Evolutionary conservation across 2,329 filamentous ascomycete species (phyloP).

Genomic region (Arthrobotrys megalospora): DNA sequence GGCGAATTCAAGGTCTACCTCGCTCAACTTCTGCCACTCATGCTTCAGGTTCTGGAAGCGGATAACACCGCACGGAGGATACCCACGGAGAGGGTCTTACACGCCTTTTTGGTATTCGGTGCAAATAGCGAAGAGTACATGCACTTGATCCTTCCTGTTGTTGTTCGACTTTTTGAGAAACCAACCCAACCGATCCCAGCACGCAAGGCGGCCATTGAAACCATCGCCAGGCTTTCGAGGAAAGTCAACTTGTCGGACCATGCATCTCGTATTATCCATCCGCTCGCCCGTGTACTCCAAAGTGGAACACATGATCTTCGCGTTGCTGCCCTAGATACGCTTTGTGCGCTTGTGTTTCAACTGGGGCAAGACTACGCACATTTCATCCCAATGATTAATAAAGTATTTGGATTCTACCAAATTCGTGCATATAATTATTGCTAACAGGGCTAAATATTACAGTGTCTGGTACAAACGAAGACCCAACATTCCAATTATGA

Average conservation of each 20-base stretch:
- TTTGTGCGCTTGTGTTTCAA: conserved; percentile 95
- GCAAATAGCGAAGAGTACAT: conserved; percentile 98
- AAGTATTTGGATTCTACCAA: conserved; percentile 70
- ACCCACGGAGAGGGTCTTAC: conserved; percentile 89
- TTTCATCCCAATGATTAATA: conserved; percentile 93
- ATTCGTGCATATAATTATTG: not conserved
- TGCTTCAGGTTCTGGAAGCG: conserved; percentile 93
- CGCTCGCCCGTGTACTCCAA: conserved; percentile 84
- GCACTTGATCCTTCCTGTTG: conserved; percentile 96
- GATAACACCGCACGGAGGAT: conserved; percentile 82
- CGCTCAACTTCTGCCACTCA: conserved; percentile 87
- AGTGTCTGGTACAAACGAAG: conserved; percentile 79
- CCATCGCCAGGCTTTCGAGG: conserved; percentile 90
- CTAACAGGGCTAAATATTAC: conserved; percentile 28
- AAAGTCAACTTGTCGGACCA: conserved; percentile 98
- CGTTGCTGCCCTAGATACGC: conserved; percentile 87
- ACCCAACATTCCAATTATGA: conserved; percentile 94
- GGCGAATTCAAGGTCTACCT: conserved; percentile 98
- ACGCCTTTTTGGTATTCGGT: conserved; percentile 95
- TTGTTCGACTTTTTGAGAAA: conserved; percentile 94
- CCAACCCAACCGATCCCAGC: conserved; percentile 83
- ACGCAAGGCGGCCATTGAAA: conserved; percentile 91
- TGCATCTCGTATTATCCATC: conserved; percentile 95
- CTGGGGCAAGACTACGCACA: conserved; percentile 95
- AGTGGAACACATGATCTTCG: conserved; percentile 81